phyloP scores from a whole-genome alignment of 371 early-diverging fungal genomes.

The Mucor saturninus region DNA sequence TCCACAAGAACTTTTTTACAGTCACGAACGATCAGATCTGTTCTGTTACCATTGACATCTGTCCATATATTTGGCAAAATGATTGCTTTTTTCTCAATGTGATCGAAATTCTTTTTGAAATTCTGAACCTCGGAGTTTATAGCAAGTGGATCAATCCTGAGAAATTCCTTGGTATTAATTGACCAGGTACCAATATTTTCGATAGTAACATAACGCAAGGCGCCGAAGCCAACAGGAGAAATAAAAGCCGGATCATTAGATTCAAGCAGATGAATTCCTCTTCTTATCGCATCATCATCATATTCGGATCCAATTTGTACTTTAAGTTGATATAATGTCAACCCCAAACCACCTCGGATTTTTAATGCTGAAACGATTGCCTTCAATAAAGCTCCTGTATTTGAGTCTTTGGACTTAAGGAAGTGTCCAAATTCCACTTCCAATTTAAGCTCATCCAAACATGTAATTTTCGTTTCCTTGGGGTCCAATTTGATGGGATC shows the following conservation, averaged over 20 bases:
- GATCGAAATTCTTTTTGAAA: neutral
- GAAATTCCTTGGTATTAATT: constrained; percentile 5
- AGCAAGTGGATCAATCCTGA: neutral
- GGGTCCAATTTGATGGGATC: too few relatives aligned
- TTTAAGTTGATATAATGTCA: constrained; percentile 22
- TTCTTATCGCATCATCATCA: constrained; percentile 19
- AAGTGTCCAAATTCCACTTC: neutral
- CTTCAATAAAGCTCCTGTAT: neutral
- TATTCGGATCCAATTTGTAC: neutral
- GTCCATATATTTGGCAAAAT: constrained; percentile 37
- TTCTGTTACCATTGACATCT: constrained; percentile 32
- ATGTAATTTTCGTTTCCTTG: neutral
- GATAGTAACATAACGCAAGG: constrained; percentile 30
- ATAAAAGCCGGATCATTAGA: constrained; percentile 20
- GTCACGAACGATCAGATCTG: constrained; percentile 20
- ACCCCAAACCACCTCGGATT: constrained; percentile 10
- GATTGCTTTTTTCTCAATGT: constrained; percentile 5
- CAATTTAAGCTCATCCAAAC: neutral
- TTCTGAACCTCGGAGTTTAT: neutral
- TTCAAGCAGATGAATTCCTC: constrained; percentile 3
- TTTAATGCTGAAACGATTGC: constrained; percentile 17
- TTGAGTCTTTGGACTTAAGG: neutral
- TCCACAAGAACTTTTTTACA: constrained; percentile 29
- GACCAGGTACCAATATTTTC: constrained; percentile 22
- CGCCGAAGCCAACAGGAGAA: constrained; percentile 26